These are phyloP conservation scores for Salix exigua DNA, from an alignment of 345 rosid species.

Conservation along the genomic window DNA sequence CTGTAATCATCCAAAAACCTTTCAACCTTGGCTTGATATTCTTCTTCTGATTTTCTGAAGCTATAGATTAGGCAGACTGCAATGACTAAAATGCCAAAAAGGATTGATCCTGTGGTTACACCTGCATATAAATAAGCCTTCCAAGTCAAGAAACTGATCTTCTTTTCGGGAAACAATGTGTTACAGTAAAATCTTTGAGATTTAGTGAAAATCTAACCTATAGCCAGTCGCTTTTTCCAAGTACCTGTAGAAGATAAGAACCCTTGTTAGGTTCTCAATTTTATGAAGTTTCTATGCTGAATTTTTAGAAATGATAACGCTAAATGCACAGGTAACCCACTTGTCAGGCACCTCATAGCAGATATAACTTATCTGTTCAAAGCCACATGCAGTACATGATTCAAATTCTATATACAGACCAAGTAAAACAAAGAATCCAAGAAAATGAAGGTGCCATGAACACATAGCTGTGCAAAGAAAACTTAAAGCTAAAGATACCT, in stretches of 20 bases:
- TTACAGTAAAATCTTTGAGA: neutral
- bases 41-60: neutral
- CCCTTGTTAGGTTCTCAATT: too few species aligned
- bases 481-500: too few species aligned
- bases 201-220: neutral
- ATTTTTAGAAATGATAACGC: neutral
- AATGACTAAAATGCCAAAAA: neutral
- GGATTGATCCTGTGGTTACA: neutral
- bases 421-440: too few species aligned
- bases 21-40: neutral
- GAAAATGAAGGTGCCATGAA: too few species aligned
- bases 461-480: too few species aligned
- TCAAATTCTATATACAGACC: too few species aligned
- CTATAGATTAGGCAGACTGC: neutral
- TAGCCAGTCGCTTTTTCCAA: neutral
- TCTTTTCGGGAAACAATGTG: neutral
- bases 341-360: too few species aligned
- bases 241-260: neutral
- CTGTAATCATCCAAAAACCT: slow-evolving; percentile 3
- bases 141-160: too few species aligned
- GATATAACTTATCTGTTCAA: too few species aligned
- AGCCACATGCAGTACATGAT: too few species aligned
- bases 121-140: neutral
- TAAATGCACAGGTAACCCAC: too few species aligned
- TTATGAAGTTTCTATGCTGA: neutral